phyloP scores from a whole-genome alignment of 2,329 filamentous ascomycete genomes.

The Aplosporella prunicola region DNA sequence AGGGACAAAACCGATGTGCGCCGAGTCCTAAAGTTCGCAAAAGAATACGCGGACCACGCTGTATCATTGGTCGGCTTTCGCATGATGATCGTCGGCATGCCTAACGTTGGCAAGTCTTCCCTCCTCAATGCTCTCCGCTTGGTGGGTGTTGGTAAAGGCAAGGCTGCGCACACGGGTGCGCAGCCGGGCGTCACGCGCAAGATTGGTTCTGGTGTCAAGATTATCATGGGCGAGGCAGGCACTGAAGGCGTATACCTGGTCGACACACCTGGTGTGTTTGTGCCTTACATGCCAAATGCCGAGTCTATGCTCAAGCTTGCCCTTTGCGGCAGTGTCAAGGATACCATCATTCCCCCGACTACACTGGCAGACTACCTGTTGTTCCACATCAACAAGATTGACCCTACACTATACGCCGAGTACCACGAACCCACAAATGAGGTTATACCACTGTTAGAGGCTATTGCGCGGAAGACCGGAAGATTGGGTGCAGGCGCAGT shows the following conservation, averaged over 20 bases:
- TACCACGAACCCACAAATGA: constrained; percentile 74
- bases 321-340: constrained; percentile 81
- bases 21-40: constrained; percentile 42
- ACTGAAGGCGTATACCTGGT: constrained; percentile 58
- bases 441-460: constrained; percentile 59
- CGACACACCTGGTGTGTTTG: constrained; percentile 91
- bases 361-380: constrained; percentile 85
- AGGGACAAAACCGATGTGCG: constrained; percentile 36
- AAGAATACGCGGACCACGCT: constrained; percentile 37
- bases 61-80: constrained; percentile 67
- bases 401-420: constrained; percentile 52
- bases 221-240: constrained; percentile 46
- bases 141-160: constrained; percentile 54
- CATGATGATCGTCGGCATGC: constrained; percentile 89
- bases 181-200: constrained; percentile 87
- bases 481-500: constrained; percentile 63
- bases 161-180: constrained; percentile 72
- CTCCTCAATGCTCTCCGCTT: constrained; percentile 79
- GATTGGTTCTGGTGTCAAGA: constrained; percentile 72
- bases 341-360: constrained; percentile 68
- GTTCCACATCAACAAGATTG: constrained; percentile 65
- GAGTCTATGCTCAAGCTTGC: constrained; percentile 94
- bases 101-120: constrained; percentile 92
- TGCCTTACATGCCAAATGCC: constrained; percentile 77
- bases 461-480: constrained; percentile 64